Evolutionary conservation across 345 rosid species (phyloP).

Genomic region (Firmiana major): DNA sequence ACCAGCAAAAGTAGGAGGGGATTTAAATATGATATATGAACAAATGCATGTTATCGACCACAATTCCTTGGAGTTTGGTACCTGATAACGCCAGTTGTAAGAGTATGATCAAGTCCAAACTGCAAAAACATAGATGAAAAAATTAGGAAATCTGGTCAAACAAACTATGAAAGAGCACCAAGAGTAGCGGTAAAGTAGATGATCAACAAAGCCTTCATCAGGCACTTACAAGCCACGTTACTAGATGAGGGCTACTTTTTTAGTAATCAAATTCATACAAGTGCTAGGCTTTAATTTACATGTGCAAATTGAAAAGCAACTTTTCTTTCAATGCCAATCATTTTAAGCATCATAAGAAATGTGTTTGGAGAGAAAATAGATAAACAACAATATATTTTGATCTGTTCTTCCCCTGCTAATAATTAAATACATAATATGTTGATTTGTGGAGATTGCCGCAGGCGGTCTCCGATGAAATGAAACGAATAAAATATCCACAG

Average conservation of each 20-base stretch:
- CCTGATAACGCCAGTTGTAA: slow-evolving; percentile 97
- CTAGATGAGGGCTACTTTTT: background rate
- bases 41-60: background rate
- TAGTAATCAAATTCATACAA: background rate
- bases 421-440: background rate
- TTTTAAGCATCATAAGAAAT: background rate
- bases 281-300: background rate
- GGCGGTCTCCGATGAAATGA: background rate
- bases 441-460: background rate
- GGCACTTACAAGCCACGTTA: background rate
- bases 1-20: background rate
- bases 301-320: background rate
- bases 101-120: slow-evolving; percentile 98
- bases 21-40: background rate
- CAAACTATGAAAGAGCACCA: background rate
- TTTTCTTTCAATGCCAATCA: background rate
- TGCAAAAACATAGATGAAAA: slow-evolving; percentile 28
- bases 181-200: background rate
- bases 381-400: background rate
- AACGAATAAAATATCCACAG: background rate
- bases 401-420: background rate
- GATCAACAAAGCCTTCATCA: background rate
- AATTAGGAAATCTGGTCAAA: slow-evolving; percentile 11
- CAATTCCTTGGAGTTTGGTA: slow-evolving; percentile 19
- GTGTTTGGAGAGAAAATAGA: background rate